phyloP scores from a whole-genome alignment of 192 early-diverging fungal genomes.

The Podila horticola region DNA sequence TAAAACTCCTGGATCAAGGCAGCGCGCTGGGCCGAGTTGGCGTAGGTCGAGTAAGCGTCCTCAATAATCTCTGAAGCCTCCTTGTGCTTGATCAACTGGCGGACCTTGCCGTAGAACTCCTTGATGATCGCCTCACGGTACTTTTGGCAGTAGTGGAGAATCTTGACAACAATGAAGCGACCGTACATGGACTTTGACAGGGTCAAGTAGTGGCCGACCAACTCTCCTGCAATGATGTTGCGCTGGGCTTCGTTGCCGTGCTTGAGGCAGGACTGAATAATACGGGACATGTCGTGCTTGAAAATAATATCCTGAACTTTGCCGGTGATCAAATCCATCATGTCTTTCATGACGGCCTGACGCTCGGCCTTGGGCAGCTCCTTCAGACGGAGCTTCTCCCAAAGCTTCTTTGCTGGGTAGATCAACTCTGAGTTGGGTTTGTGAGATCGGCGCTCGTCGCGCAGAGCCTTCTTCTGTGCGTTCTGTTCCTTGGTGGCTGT shows the following conservation, averaged over 20 bases:
- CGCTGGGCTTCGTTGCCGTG: slow-evolving; percentile 83
- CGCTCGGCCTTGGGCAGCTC: slow-evolving; percentile 73
- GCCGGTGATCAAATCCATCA: slow-evolving; percentile 86
- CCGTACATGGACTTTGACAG: slow-evolving; percentile 86
- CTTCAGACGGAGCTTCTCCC: slow-evolving; percentile 87
- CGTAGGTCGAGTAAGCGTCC: slow-evolving; percentile 83
- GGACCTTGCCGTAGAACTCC: slow-evolving; percentile 83
- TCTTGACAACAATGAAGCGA: slow-evolving; percentile 86
- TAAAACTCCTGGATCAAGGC: slow-evolving; percentile 92
- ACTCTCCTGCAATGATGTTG: slow-evolving; percentile 80
- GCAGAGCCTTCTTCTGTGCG: slow-evolving; percentile 64
- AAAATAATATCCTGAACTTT: slow-evolving; percentile 89
- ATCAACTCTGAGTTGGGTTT: slow-evolving; percentile 80
- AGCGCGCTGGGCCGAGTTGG: slow-evolving; percentile 77
- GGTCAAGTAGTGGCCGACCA: slow-evolving; percentile 79
- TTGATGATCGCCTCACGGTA: slow-evolving; percentile 76
- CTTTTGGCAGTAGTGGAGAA: slow-evolving; percentile 85
- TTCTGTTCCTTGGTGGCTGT: slow-evolving; percentile 60
- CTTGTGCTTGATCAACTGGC: slow-evolving; percentile 88
- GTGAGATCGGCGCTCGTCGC: slow-evolving; percentile 68
- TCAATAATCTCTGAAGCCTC: slow-evolving; percentile 90
- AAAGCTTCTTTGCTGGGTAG: slow-evolving; percentile 77
- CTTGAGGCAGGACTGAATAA: slow-evolving; percentile 94
- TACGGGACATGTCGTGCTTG: slow-evolving; percentile 95
- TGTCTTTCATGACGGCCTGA: slow-evolving; percentile 71